phyloP scores from a whole-genome alignment of 352 stramenopile genomes.

The Globisporangium barbulae region DNA sequence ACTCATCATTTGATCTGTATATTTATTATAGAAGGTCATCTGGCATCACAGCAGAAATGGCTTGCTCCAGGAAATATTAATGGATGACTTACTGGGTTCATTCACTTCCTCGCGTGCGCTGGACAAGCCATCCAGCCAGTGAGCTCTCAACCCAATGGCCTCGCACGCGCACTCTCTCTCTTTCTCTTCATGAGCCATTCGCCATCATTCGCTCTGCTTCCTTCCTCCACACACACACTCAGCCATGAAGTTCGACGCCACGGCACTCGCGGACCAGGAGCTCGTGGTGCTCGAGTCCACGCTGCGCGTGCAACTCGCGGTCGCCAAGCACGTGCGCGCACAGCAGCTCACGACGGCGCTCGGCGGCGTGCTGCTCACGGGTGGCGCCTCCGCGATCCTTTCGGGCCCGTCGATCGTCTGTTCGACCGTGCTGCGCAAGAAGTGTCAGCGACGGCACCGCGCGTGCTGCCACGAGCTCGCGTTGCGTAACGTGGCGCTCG shows the following conservation, averaged over 20 bases:
- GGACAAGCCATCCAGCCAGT: background rate
- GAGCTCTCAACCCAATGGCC: background rate
- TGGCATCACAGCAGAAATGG: too few relatives aligned
- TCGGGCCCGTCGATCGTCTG: conserved; percentile 21
- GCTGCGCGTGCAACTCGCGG: conserved; percentile 28
- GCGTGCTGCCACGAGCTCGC: conserved; percentile 17
- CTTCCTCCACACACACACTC: background rate
- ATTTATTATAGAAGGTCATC: too few relatives aligned
- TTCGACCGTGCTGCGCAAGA: conserved; percentile 21
- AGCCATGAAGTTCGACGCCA: conserved; percentile 17
- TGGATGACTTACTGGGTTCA: background rate
- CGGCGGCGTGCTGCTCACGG: conserved; percentile 18
- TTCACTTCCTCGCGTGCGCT: background rate
- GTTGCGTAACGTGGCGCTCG: conserved; percentile 10
- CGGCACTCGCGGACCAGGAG: conserved; percentile 17
- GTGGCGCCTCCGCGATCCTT: conserved; percentile 20
- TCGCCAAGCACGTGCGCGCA: conserved; percentile 21
- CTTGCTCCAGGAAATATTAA: too few relatives aligned
- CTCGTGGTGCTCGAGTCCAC: conserved; percentile 28
- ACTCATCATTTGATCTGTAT: too few relatives aligned
- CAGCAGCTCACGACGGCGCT: conserved; percentile 20
- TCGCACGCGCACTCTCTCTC: background rate
- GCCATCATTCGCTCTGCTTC: background rate
- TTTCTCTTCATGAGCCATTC: background rate
- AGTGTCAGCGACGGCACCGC: conserved; percentile 20